A percentile compares a stretch with the other conserved stretches of the same genome.
These are phyloP conservation scores for Gnomoniopsis smithogilvyi DNA, from an alignment of 2,329 filamentous ascomycete genomes.

Conservation along the genomic window DNA sequence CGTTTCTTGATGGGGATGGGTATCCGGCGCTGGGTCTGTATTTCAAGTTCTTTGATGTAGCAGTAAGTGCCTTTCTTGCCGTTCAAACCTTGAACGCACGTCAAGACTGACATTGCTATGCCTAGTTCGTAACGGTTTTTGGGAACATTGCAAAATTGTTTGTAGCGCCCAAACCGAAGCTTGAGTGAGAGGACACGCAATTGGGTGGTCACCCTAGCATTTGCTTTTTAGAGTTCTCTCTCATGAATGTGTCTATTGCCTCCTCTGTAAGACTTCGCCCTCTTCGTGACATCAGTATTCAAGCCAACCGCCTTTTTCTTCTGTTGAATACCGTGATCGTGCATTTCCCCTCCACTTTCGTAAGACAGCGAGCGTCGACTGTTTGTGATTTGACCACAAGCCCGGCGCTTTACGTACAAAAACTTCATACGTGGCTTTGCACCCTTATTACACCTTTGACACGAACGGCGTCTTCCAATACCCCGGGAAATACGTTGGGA, in stretches of 20 bases:
- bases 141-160: conserved; percentile 11
- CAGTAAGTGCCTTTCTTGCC: not conserved
- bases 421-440: not conserved
- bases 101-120: not conserved
- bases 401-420: not conserved
- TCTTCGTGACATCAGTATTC: too few species aligned
- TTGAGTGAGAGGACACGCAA: not conserved
- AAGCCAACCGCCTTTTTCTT: too few species aligned
- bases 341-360: too few species aligned
- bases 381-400: too few species aligned
- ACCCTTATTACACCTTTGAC: not conserved
- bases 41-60: conserved; percentile 3
- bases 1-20: conserved; percentile 3
- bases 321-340: too few species aligned
- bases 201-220: not conserved
- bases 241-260: not conserved
- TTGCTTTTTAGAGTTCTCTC: not conserved
- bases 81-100: not conserved
- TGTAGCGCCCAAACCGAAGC: not conserved
- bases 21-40: conserved; percentile 6
- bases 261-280: too few species aligned
- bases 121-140: conserved; percentile 10
- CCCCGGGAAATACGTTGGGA: not conserved
- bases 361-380: too few species aligned
- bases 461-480: not conserved